Evolutionary conservation across 2,329 filamentous ascomycete species (phyloP), one percentile per base, ranked within the genome.

Genomic region (Monosporascus sp.): DNA sequence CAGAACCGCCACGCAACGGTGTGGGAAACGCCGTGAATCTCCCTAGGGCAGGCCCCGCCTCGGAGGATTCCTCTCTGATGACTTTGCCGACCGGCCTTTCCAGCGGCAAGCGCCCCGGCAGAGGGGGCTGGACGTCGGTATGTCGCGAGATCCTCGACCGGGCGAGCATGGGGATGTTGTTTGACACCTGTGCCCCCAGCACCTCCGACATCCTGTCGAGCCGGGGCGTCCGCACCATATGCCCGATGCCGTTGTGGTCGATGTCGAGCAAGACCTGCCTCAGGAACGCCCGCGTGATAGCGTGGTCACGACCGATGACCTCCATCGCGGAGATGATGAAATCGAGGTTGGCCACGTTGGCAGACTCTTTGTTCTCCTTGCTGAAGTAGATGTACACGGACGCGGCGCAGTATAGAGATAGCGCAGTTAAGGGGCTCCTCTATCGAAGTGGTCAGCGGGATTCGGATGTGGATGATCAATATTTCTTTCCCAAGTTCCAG

Each of bases 231-330:
- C 60, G 63, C 9, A 75, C 66, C 11, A 65, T 62, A 3, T 65
- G 56, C 3, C 64, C 57, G 25, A 81, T 64, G 1, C 69, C 71
- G 55, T 76, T 79, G 35, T 68, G 66, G 37, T 90, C 83, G 8
- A 96, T 81, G 61, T 97, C 92, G n/a, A 92, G 77, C 53, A 91
- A 82, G 1, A 93, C 75, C 65, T 97, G 92, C 11, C 87, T 84
- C n/a, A 96, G 74, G 66, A 96, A 96, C 0, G 89, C 89, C 45
- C 87, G 84, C 0, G 90, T 92, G 31, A 97, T 80, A 1, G 84
- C 76, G 63, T 94, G 91, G 51, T 83, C 82, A 38, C 81, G 80
- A 49, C 88, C 87, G 55, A 96, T 78, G 2, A 84, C 82, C 50
- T 89, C 84, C 83, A 97, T 91, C 5, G 88, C 88, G 18, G 82